Evolutionary conservation across 441 rosid species (phyloP), one percentile per base, ranked within the genome.

Genomic region (Adansonia gregorii): DNA sequence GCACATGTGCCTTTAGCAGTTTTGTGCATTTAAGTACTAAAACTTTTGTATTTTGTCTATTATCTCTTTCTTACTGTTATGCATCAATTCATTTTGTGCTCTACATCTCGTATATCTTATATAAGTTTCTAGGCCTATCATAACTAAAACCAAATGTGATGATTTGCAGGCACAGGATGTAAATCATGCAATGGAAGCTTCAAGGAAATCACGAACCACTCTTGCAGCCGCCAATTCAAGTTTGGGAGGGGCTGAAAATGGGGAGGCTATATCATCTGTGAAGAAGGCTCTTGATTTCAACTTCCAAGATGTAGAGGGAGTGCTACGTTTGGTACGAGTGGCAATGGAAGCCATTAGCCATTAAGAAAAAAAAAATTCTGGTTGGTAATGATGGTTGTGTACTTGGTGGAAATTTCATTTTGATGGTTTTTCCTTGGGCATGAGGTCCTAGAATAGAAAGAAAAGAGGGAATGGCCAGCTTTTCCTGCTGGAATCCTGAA

Each of bases 261-360:
- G 83, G 85, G 99, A 97, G 67, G 88, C 85, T 80, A 79, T 93
- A 76, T 71, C 83, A 51, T 87, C 92, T 52, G 87, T 94, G 60
- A 93, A 86, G 87, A 89, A 80, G 66, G 97, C 99, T 76, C 95
- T 97, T 85, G 98, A 97, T 89, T 94, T 88, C 79, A 92, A 87
- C 87, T 97, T 97, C 85, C 99, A 97, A 66, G 98, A 97, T 61
- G 82, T 97, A 75, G 95, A 92, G 70, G 97, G 94, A 69, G 83
- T 94, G 54, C 81, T 97, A 78, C 94, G 80, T 76, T 83, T 93
- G 79, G 93, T 97, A 81, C 88, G 93, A 84, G 87, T 93, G 67
- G 98, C 98, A 52, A 87, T 88, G 78, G 95, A 94, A 78, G 93
- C 92, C 79, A 92, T 90, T 72, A 82, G 88, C 88, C 90, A 85